A percentile compares a stretch with the other conserved stretches of the same genome.
These are phyloP conservation scores for Solidago caesia DNA, from an alignment of 129 eudicot genomes.

Conservation along the genomic window DNA sequence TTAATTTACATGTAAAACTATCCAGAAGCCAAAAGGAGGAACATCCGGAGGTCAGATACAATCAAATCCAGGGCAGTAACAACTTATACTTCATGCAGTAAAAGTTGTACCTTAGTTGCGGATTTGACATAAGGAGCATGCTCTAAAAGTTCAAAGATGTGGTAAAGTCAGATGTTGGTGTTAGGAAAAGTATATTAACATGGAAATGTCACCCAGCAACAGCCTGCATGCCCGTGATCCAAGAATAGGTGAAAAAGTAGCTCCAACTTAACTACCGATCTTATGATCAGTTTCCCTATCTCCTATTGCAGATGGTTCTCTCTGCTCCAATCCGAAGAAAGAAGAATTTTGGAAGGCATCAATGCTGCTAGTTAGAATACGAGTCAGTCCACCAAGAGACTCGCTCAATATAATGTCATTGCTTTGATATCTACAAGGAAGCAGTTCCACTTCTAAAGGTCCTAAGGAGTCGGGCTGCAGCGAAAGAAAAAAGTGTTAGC, in stretches of 20 bases:
- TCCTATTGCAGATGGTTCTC: conserved; percentile 32
- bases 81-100: conserved; percentile 4
- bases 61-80: neutral
- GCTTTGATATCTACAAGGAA: conserved; percentile 75
- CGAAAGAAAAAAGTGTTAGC: conserved; percentile 1
- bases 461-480: conserved; percentile 95
- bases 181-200: conserved; percentile 30
- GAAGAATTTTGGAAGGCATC: conserved; percentile 82
- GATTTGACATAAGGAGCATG: neutral
- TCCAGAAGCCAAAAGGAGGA: neutral
- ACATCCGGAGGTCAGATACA: neutral
- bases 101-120: neutral
- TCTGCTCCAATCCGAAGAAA: conserved; percentile 65
- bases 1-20: conserved; percentile 20
- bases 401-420: conserved; percentile 80
- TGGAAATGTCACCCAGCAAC: conserved; percentile 15
- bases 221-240: conserved; percentile 1
- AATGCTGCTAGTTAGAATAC: conserved; percentile 81
- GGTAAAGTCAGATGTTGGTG: conserved; percentile 22
- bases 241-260: neutral
- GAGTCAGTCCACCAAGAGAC: conserved; percentile 77
- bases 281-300: conserved; percentile 48
- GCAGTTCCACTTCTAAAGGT: conserved; percentile 77
- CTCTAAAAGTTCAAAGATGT: conserved; percentile 6
- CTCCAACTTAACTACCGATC: conserved; percentile 41